These are phyloP conservation scores for Cunninghamia lanceolata DNA, from an alignment of 75 land plant genomes.

Conservation along the genomic window DNA sequence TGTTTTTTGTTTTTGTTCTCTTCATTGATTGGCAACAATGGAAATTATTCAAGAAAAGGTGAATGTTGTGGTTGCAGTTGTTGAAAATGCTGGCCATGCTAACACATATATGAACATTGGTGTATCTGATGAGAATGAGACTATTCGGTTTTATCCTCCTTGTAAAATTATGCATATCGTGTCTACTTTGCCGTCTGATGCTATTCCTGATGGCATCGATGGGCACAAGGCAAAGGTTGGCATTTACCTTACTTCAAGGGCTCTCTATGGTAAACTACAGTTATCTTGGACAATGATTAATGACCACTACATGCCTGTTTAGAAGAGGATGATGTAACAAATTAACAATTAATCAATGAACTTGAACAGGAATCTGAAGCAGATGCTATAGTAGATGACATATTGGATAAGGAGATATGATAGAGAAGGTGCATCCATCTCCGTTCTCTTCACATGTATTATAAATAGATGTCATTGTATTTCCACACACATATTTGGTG, in stretches of 20 bases:
- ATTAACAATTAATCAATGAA: conserved; percentile 52
- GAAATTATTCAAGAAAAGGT: conserved; percentile 76
- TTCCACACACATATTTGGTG: conserved; percentile 1
- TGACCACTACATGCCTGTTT: conserved; percentile 94
- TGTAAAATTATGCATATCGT: conserved; percentile 87
- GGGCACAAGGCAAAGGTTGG: conserved; percentile 39
- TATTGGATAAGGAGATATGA: conserved; percentile 11
- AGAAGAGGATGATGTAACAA: conserved; percentile 80
- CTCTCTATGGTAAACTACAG: conserved; percentile 76
- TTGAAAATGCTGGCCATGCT: conserved; percentile 25
- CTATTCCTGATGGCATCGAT: conserved; percentile 18
- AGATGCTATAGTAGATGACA: background rate
- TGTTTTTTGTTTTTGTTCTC: too few species aligned
- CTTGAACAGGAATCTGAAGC: conserved; percentile 42
- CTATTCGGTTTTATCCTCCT: conserved; percentile 72
- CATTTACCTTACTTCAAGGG: conserved; percentile 70
- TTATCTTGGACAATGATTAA: conserved; percentile 82
- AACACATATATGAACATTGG: conserved; percentile 16
- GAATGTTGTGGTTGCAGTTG: conserved; percentile 43
- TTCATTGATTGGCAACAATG: conserved; percentile 35
- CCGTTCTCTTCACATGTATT: conserved; percentile 1
- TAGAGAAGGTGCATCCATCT: background rate
- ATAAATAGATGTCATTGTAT: background rate
- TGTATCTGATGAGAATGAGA: conserved; percentile 21
- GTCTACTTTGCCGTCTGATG: conserved; percentile 33